Percentiles rank a stretch among this genome's conserved stretches.
phyloP scores from a whole-genome alignment of 192 early-diverging fungal genomes.

The Gorgonomyces haynaldii region DNA sequence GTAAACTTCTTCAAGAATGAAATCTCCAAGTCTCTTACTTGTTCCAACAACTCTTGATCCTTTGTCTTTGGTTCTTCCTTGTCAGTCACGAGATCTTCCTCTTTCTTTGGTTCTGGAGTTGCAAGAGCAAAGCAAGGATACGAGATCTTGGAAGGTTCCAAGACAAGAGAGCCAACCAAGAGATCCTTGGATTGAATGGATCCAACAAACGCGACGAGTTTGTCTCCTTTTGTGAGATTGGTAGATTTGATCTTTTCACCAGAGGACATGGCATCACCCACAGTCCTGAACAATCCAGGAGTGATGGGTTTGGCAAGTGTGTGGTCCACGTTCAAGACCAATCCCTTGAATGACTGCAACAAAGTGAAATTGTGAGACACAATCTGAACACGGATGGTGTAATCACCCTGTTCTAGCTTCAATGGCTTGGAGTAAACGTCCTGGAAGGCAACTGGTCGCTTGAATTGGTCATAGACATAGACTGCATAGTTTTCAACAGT shows the following conservation, averaged over 20 bases:
- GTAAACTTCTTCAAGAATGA: constrained; percentile 67
- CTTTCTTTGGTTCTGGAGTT: constrained; percentile 33
- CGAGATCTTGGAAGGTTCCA: constrained; percentile 13
- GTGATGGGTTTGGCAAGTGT: constrained; percentile 41
- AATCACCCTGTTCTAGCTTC: constrained; percentile 69
- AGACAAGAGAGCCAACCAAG: constrained; percentile 58
- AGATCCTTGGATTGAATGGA: constrained; percentile 61
- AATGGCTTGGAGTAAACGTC: constrained; percentile 63
- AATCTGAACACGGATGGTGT: constrained; percentile 70
- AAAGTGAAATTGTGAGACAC: constrained; percentile 50
- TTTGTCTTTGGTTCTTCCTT: constrained; percentile 8
- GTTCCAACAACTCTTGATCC: constrained; percentile 45
- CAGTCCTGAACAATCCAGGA: constrained; percentile 38
- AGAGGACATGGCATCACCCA: constrained; percentile 42
- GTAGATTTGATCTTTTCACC: constrained; percentile 28
- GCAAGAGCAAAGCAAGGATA: no score
- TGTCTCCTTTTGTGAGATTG: constrained; percentile 38
- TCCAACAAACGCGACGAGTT: constrained; percentile 43
- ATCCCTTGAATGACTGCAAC: constrained; percentile 63
- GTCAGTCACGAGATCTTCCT: constrained; percentile 19
- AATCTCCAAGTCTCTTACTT: constrained; percentile 67
- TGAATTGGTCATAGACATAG: constrained; percentile 69
- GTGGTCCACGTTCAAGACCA: constrained; percentile 52
- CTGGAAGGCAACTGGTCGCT: constrained; percentile 45
- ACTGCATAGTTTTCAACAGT: constrained; percentile 11